Percentiles rank a stretch among this genome's conserved stretches.
These are phyloP conservation scores for Erythrophleum ivorense DNA, from an alignment of 331 rosid genomes.

Conservation along the genomic window DNA sequence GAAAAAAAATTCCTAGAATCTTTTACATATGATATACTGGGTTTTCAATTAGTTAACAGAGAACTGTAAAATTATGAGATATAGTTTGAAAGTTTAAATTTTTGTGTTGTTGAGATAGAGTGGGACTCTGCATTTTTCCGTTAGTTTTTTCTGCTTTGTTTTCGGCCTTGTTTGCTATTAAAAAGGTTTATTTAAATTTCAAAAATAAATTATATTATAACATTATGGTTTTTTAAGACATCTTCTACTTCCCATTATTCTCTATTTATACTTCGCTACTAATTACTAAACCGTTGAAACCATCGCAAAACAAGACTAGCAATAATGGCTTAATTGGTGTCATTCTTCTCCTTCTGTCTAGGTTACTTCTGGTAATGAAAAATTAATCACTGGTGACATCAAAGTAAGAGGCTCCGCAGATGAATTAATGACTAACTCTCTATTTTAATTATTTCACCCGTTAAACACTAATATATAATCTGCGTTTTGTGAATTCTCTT, in stretches of 20 bases:
- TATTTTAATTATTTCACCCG: not conserved
- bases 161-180: slow-evolving; percentile 32
- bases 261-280: not conserved
- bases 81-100: slow-evolving; percentile 41
- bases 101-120: slow-evolving; percentile 39
- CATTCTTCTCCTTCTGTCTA: slow-evolving; percentile 19
- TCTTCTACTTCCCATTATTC: slow-evolving; percentile 17
- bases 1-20: not conserved
- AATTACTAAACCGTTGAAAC: not conserved
- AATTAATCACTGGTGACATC: slow-evolving; percentile 9
- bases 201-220: not conserved
- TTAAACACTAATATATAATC: not conserved
- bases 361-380: slow-evolving; percentile 1
- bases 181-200: slow-evolving; percentile 5
- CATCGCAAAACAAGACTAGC: slow-evolving; percentile 22
- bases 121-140: slow-evolving; percentile 38
- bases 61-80: slow-evolving; percentile 4
- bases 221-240: slow-evolving; percentile 17
- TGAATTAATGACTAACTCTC: slow-evolving; percentile 19
- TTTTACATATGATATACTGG: not conserved
- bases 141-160: slow-evolving; percentile 31
- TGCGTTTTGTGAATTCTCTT: not conserved
- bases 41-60: slow-evolving; percentile 24
- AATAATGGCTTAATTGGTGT: slow-evolving; percentile 35
- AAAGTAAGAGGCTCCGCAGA: slow-evolving; percentile 17